Evolutionary conservation across 192 early-diverging fungal genomes (phyloP).

Genomic region (Backusella luteola): DNA sequence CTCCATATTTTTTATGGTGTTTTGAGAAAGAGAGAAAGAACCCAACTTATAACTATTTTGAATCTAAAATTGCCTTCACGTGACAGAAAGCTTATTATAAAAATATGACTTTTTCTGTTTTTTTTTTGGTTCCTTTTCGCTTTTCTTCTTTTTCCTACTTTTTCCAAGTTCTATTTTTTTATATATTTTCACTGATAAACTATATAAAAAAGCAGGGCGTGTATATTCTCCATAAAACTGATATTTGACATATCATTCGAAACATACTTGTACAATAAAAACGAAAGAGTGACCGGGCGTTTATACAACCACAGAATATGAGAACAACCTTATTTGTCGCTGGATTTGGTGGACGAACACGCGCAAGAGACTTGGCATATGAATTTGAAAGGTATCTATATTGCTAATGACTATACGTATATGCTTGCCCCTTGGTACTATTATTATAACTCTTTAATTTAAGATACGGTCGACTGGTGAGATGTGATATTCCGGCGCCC

Average conservation of each 20-base stretch:
- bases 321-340: constrained; percentile 75
- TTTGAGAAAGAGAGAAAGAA: background rate
- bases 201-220: background rate
- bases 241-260: background rate
- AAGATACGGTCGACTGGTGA: constrained; percentile 81
- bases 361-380: constrained; percentile 91
- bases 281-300: background rate
- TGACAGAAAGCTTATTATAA: background rate
- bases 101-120: background rate
- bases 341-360: constrained; percentile 72
- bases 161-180: background rate
- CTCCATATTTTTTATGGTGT: background rate
- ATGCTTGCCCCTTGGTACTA: background rate
- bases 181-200: no score
- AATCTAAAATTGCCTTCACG: background rate
- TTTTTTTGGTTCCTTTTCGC: background rate
- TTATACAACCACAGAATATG: constrained; percentile 6
- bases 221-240: background rate
- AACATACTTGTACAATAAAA: background rate
- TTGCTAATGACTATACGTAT: background rate
- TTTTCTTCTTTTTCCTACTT: background rate
- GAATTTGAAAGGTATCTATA: constrained; percentile 85
- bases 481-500: constrained; percentile 81
- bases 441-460: background rate
- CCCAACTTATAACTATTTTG: background rate